Evolutionary conservation across 805 yeast species (phyloP), one percentile per base, ranked within the genome.

Genomic region (Blastobotrys chiropterorum): DNA sequence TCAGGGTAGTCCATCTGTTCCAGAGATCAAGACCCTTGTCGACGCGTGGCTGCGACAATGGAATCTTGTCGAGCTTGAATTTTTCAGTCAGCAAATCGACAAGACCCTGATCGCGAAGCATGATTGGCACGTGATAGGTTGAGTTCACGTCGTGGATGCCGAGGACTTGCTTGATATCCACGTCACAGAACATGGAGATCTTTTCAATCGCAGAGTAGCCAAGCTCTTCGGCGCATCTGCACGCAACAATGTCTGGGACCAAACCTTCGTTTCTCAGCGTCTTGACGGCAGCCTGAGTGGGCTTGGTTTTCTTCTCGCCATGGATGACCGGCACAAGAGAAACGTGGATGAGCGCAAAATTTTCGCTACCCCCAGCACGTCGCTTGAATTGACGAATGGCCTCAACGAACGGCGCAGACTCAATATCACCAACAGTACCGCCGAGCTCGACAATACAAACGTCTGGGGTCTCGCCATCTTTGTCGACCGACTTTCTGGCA

Each of bases 401-500:
- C 75, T 94, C 99, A 52, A 94, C 97, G 61, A 94, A 94, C 22
- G 99, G 99, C 50, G 98, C 99, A 67, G 92, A 82, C 75, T 94
- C 99, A 65, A 94, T 94, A 69, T 94, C 99, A 67, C 99, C 99
- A 54, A 94, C 99, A 30, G 99, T 94, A 69, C 99, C 99, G 69
- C 99, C 99, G 55, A 94, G 79, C 75, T 92, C 99, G 59, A 94
- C 83, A 67, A 94, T 90, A 78, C 99, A 94, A 50, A 94, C 86
- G 62, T 94, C 98, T 34, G 99, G 99, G 64, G 82, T 85, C 67
- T 82, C 76, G 50, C 94, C 95, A 38, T 90, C 79, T 49, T 76
- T 79, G 69, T 94, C 99, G 55, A 94, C 99, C 15, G 99, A 97
- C 53, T 92, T 78, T 59, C 77, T 81, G 44, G 97, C 80, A 47